phyloP scores from a whole-genome alignment of 2,329 filamentous ascomycete species.

The Xylariaceae sp. region DNA sequence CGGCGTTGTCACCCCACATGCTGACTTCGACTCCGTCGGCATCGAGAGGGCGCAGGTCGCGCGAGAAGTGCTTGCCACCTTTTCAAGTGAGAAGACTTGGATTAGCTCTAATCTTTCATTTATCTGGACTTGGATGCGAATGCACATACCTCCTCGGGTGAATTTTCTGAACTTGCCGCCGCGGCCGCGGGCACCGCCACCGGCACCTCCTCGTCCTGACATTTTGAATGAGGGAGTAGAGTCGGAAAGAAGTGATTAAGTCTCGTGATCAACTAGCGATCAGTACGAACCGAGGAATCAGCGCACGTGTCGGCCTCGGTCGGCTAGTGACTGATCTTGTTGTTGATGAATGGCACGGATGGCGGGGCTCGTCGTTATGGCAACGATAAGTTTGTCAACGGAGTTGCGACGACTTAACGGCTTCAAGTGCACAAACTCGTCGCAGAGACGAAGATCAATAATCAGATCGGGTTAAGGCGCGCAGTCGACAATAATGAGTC shows the following conservation, averaged over 20 bases:
- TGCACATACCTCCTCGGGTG: slow-evolving; percentile 71
- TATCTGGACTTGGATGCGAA: background rate
- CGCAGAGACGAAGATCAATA: background rate
- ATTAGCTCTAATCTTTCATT: background rate
- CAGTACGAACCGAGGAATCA: background rate
- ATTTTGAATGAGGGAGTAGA: slow-evolving; percentile 28
- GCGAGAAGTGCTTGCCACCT: slow-evolving; percentile 96
- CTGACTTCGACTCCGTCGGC: slow-evolving; percentile 81
- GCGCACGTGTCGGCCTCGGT: too few relatives aligned
- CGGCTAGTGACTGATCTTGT: background rate
- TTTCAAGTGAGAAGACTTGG: background rate
- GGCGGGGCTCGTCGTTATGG: background rate
- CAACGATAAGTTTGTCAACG: background rate
- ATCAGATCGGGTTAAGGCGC: background rate
- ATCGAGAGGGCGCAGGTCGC: slow-evolving; percentile 81
- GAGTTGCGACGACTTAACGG: background rate
- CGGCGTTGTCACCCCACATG: slow-evolving; percentile 70
- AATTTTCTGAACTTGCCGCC: slow-evolving; percentile 94
- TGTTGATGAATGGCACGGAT: background rate
- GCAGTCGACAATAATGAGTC: background rate
- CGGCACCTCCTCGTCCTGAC: slow-evolving; percentile 40
- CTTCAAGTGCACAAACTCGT: background rate
- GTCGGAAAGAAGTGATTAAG: background rate
- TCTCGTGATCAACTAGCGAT: background rate
- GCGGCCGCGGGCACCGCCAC: slow-evolving; percentile 62